A percentile compares a stretch with the other conserved stretches of the same genome.
Evolutionary conservation across 106 monocot genomes (phyloP).

Genomic region (Iris macrosiphon): DNA sequence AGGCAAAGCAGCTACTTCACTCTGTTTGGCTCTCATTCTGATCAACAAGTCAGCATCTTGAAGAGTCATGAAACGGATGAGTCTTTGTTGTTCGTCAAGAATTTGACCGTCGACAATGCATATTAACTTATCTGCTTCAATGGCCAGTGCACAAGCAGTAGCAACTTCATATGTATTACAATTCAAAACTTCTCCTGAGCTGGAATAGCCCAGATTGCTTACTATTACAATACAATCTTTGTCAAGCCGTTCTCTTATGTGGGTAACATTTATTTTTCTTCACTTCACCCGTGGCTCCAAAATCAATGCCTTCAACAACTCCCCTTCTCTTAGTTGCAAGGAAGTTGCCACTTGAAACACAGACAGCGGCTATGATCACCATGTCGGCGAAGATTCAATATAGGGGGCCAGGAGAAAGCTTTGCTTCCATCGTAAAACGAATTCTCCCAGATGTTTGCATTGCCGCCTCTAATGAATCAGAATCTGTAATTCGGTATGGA

Average conservation of each 20-base stretch:
- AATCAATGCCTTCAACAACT: conserved; percentile 89
- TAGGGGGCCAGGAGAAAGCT: conserved; percentile 91
- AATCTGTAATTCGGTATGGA: conserved; percentile 73
- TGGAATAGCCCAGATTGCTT: conserved; percentile 93
- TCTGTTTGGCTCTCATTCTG: conserved; percentile 66
- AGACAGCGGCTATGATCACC: conserved; percentile 84
- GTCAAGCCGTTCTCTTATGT: conserved; percentile 72
- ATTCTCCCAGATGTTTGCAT: conserved; percentile 82
- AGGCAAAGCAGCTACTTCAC: conserved; percentile 87
- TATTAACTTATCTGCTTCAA: conserved; percentile 88
- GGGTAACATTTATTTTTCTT: conserved; percentile 81
- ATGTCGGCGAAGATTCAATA: conserved; percentile 75
- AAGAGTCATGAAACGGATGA: conserved; percentile 73
- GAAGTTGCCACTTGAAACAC: conserved; percentile 81
- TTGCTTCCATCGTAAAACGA: conserved; percentile 76
- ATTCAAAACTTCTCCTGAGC: conserved; percentile 85
- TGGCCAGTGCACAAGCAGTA: conserved; percentile 83
- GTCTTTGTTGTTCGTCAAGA: conserved; percentile 51
- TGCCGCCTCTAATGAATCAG: conserved; percentile 68
- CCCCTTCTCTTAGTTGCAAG: conserved; percentile 99
- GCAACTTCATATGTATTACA: conserved; percentile 98
- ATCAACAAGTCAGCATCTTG: conserved; percentile 84
- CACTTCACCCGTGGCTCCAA: conserved; percentile 89
- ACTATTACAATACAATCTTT: conserved; percentile 75
- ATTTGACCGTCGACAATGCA: conserved; percentile 87